Percentiles rank a stretch among this genome's conserved stretches.
Evolutionary conservation across 257 asterid species (phyloP).

Genomic region (Haberlea rhodopensis): DNA sequence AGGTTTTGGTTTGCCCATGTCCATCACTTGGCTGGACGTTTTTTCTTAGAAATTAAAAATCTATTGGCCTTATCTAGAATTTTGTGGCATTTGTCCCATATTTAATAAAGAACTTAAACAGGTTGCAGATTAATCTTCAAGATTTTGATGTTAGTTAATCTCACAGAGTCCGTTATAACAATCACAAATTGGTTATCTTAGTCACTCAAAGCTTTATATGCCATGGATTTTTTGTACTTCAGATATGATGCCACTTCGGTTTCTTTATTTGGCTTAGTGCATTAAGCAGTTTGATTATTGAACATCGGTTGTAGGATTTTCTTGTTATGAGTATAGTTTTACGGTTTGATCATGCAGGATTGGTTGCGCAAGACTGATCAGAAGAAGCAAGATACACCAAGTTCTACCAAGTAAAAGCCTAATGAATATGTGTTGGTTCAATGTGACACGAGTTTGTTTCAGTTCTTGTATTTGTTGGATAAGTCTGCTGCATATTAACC

Average conservation of each 20-base stretch:
- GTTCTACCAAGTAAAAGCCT: slow-evolving; percentile 38
- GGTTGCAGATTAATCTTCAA: neutral
- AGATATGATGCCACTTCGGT: neutral
- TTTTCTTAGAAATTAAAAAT: neutral
- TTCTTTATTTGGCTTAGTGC: neutral
- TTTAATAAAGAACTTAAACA: no score
- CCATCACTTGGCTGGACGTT: neutral
- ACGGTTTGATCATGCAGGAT: slow-evolving; percentile 34
- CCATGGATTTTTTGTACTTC: neutral
- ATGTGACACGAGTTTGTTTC: slow-evolving; percentile 2
- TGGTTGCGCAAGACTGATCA: slow-evolving; percentile 44
- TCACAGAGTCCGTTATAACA: no score
- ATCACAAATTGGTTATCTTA: no score
- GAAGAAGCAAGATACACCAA: slow-evolving; percentile 41
- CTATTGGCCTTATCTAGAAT: no score
- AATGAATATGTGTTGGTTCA: slow-evolving; percentile 10
- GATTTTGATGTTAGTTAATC: no score
- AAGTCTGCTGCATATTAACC: no score
- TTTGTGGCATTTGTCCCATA: no score
- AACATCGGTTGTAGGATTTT: neutral
- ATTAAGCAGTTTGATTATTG: neutral
- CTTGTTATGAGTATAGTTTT: slow-evolving; percentile 2
- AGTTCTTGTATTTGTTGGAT: slow-evolving; percentile 14
- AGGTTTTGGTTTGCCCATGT: neutral
- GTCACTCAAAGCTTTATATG: neutral